phyloP scores from a whole-genome alignment of 768 basidiomycete species.

The Strobilomyces confusus region DNA sequence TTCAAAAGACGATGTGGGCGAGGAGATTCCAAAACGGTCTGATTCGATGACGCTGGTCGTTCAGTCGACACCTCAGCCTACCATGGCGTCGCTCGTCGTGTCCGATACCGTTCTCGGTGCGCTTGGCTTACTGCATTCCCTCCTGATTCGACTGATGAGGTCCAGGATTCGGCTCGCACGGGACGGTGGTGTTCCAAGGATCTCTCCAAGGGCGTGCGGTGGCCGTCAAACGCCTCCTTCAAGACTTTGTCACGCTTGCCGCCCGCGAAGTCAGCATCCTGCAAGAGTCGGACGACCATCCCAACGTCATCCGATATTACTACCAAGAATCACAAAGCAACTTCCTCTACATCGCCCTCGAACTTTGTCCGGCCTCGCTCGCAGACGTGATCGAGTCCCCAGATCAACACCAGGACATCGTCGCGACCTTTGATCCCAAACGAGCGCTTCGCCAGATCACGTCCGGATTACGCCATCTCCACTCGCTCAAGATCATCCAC shows the following conservation, averaged over 20 bases:
- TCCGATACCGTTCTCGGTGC: slow-evolving; percentile 74
- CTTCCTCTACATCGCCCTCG: slow-evolving; percentile 97
- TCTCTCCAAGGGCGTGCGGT: slow-evolving; percentile 96
- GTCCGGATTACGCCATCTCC: slow-evolving; percentile 83
- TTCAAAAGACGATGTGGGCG: slow-evolving; percentile 36
- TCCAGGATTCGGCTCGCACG: slow-evolving; percentile 90
- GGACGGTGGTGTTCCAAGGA: slow-evolving; percentile 92
- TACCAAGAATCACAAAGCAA: slow-evolving; percentile 92
- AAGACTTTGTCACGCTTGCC: slow-evolving; percentile 94
- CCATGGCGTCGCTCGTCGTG: slow-evolving; percentile 55
- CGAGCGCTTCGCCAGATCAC: slow-evolving; percentile 84
- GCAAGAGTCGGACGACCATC: slow-evolving; percentile 96
- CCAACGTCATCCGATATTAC: slow-evolving; percentile 97
- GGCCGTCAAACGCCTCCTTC: slow-evolving; percentile 94
- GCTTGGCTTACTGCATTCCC: slow-evolving; percentile 16
- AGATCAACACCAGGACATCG: slow-evolving; percentile 72
- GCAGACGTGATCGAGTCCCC: slow-evolving; percentile 84
- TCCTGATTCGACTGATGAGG: slow-evolving; percentile 2
- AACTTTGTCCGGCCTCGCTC: slow-evolving; percentile 87
- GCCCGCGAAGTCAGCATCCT: slow-evolving; percentile 90
- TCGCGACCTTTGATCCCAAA: slow-evolving; percentile 78
- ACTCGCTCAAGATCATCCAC: slow-evolving; percentile 94
- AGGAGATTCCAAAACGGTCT: slow-evolving; percentile 13
- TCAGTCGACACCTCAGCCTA: slow-evolving; percentile 17
- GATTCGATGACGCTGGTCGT: slow-evolving; percentile 21